These are phyloP conservation scores for Paramecium sonneborni DNA, from an alignment of 73 alveolate species.

Conservation along the genomic window DNA sequence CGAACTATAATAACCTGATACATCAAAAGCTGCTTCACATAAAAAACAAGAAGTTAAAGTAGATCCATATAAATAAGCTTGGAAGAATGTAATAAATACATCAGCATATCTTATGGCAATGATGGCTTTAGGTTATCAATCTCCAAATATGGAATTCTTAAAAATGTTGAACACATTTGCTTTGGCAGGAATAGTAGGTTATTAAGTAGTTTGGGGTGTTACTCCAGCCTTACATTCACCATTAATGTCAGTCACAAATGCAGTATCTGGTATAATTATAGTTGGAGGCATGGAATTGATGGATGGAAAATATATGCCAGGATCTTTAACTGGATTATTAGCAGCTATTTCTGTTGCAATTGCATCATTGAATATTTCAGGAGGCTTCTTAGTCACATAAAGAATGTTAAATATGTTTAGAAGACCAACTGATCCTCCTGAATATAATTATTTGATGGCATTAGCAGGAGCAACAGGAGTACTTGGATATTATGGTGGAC, in stretches of 20 bases:
- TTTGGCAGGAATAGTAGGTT: constrained; percentile 81
- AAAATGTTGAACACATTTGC: constrained; percentile 69
- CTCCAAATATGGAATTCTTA: constrained; percentile 52
- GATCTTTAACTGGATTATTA: constrained; percentile 20
- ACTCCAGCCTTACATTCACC: constrained; percentile 87
- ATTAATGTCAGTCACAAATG: constrained; percentile 86
- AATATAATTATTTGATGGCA: constrained; percentile 63
- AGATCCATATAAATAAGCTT: constrained; percentile 44
- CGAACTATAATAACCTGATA: constrained; percentile 6
- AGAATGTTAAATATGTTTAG: constrained; percentile 69
- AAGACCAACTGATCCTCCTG: constrained; percentile 70
- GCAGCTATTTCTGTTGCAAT: constrained; percentile 62
- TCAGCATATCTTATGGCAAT: constrained; percentile 2
- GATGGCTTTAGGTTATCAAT: constrained; percentile 22
- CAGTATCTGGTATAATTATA: constrained; percentile 82
- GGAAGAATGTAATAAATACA: constrained; percentile 18
- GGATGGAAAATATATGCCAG: constrained; percentile 60
- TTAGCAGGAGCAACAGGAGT: constrained; percentile 9
- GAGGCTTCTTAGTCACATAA: constrained; percentile 66
- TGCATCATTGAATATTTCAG: constrained; percentile 56
- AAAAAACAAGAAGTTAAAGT: constrained; percentile 13
- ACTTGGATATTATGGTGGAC: constrained; percentile 35
- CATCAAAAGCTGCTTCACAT: not conserved
- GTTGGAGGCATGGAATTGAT: constrained; percentile 63
- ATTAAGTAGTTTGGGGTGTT: constrained; percentile 86